phyloP scores from a whole-genome alignment of 805 yeast genomes.

The Hanseniaspora jakobsenii region DNA sequence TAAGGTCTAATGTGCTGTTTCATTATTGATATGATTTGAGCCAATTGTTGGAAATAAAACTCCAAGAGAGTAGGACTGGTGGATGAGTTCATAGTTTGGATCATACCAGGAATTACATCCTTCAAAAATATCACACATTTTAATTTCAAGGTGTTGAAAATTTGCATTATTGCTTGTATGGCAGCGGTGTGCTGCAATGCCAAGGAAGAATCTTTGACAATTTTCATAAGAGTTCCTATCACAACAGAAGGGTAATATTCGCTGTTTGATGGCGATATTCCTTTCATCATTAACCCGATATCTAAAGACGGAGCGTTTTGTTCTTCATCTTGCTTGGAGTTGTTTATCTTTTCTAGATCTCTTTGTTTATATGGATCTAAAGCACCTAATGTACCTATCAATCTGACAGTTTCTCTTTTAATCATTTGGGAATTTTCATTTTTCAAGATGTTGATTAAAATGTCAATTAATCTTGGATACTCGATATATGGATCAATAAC shows the following conservation, averaged over 20 bases:
- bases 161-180: constrained; percentile 85
- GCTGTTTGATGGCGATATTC: constrained; percentile 83
- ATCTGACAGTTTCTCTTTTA: constrained; percentile 75
- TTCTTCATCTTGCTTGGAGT: constrained; percentile 39
- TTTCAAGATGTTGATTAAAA: constrained; percentile 67
- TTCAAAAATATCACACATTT: constrained; percentile 83
- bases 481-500: constrained; percentile 88
- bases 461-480: constrained; percentile 77
- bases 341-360: constrained; percentile 68
- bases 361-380: constrained; percentile 92
- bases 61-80: constrained; percentile 72
- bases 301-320: constrained; percentile 86
- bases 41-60: constrained; percentile 78
- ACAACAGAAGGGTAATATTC: constrained; percentile 95
- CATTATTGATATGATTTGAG: constrained; percentile 66
- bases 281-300: constrained; percentile 79
- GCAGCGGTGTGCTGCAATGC: constrained; percentile 81
- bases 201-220: constrained; percentile 72
- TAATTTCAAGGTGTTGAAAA: constrained; percentile 77
- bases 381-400: constrained; percentile 91
- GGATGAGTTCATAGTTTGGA: constrained; percentile 61
- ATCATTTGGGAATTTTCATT: constrained; percentile 64
- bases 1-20: constrained; percentile 83
- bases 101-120: constrained; percentile 77
- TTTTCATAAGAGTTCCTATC: constrained; percentile 68